Evolutionary conservation across 495 filamentous ascomycete genomes (phyloP).

Genomic region (Usnea hakonensis): DNA sequence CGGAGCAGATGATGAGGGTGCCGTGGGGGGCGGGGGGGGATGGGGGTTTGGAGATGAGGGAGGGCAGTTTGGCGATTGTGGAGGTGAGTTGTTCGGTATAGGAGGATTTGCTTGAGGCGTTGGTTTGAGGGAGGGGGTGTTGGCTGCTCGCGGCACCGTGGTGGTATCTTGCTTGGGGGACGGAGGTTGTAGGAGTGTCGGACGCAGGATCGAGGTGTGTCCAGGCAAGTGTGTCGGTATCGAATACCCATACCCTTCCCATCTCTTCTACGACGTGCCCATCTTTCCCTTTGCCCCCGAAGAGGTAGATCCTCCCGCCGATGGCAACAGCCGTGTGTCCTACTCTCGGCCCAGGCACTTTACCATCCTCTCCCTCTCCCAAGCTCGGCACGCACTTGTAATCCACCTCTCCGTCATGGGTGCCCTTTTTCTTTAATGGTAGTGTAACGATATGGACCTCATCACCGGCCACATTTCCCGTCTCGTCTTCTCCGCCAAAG

Average conservation of each 20-base stretch:
- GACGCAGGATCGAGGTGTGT: conserved; percentile 15
- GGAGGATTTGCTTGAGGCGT: conserved; percentile 8
- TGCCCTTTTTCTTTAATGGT: conserved; percentile 23
- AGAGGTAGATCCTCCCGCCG: conserved; percentile 34
- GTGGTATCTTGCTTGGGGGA: conserved; percentile 14
- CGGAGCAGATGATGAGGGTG: conserved; percentile 40
- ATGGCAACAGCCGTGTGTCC: conserved; percentile 38
- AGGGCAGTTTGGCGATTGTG: conserved; percentile 23
- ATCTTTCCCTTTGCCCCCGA: conserved; percentile 36
- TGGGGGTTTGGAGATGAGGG: conserved; percentile 21
- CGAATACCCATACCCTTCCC: conserved; percentile 41
- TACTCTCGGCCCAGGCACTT: conserved; percentile 31
- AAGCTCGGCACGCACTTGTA: conserved; percentile 32
- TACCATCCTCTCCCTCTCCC: conserved; percentile 22
- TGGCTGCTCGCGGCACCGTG: conserved; percentile 18
- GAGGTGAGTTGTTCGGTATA: conserved; percentile 21
- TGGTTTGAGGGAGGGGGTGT: conserved; percentile 15
- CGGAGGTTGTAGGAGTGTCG: neutral
- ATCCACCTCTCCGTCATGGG: conserved; percentile 27
- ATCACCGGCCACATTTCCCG: conserved; percentile 36
- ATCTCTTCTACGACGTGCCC: conserved; percentile 35
- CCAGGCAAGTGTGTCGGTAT: conserved; percentile 35
- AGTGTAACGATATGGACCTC: conserved; percentile 41
- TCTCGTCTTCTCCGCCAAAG: conserved; percentile 40
- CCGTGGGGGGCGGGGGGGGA: conserved; percentile 23